Evolutionary conservation across 179 eudicot species (phyloP).

Genomic region (Pouteria campechiana): DNA sequence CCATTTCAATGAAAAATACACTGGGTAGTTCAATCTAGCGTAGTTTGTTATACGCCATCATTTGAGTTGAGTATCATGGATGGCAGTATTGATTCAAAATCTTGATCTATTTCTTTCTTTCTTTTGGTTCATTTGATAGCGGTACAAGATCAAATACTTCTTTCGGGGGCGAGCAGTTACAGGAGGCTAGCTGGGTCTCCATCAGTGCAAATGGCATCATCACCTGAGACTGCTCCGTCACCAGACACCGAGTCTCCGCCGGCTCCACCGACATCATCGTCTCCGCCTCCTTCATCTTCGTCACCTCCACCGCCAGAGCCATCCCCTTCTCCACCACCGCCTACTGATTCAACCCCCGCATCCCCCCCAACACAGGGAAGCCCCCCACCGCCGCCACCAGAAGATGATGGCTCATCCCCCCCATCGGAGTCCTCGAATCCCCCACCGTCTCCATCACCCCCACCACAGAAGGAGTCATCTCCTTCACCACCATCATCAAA

Average conservation of each 20-base stretch:
- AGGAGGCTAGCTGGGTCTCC: constrained; percentile 3
- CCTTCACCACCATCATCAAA: neutral
- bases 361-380: too few relatives aligned
- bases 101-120: too few relatives aligned
- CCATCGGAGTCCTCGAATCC: constrained; percentile 5
- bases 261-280: neutral
- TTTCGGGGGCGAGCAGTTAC: constrained; percentile 10
- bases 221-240: constrained; percentile 10
- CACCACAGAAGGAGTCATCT: neutral
- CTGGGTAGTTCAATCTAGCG: too few relatives aligned
- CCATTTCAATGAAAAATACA: too few relatives aligned
- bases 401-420: constrained; percentile 1
- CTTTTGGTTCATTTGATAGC: too few relatives aligned
- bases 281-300: constrained; percentile 5
- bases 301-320: constrained; percentile 11
- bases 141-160: too few relatives aligned
- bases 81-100: too few relatives aligned
- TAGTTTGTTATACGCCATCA: too few relatives aligned
- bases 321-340: constrained; percentile 6
- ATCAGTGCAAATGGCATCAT: constrained; percentile 1
- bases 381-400: constrained; percentile 1
- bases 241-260: constrained; percentile 1
- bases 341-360: constrained; percentile 11
- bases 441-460: constrained; percentile 18
- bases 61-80: too few relatives aligned